Conservation (phyloP, 257 asterid species). For the Pogostemon cablin region DNA sequence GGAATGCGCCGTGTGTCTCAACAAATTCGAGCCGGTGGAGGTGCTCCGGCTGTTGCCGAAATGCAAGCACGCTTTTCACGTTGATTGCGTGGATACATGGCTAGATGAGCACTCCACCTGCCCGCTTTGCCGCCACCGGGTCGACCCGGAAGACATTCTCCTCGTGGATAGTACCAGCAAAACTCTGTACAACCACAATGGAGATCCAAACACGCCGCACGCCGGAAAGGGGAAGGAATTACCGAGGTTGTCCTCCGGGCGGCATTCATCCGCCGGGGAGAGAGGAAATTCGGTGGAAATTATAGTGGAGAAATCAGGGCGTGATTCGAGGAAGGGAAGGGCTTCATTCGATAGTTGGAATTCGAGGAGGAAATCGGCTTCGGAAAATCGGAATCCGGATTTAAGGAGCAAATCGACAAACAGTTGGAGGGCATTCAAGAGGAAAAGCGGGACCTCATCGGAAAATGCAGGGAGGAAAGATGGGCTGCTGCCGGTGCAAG, state of each 20-base stretch:
- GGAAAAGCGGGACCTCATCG: constrained; percentile 1
- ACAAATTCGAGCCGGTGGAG: constrained; percentile 52
- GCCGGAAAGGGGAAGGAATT: constrained; percentile 20
- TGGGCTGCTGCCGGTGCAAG: constrained; percentile 34
- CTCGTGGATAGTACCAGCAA: constrained; percentile 35
- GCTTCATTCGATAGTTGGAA: constrained; percentile 44
- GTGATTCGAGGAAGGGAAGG: constrained; percentile 35
- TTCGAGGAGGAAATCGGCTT: constrained; percentile 20
- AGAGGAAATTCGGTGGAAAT: constrained; percentile 44
- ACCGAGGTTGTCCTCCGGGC: constrained; percentile 38
- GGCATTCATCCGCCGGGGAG: constrained; percentile 68
- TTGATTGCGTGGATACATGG: constrained; percentile 84
- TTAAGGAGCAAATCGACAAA: constrained; percentile 29
- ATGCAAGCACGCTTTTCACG: constrained; percentile 81
- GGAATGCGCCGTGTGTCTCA: constrained; percentile 75
- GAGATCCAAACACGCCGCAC: not conserved
- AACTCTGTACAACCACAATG: constrained; percentile 19
- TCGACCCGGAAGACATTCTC: constrained; percentile 69
- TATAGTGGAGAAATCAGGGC: constrained; percentile 43
- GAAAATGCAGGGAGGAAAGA: constrained; percentile 35
- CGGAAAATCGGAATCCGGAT: constrained; percentile 18
- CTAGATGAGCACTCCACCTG: constrained; percentile 80
- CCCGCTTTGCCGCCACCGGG: constrained; percentile 78
- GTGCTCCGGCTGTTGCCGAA: constrained; percentile 61
- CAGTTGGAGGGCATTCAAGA: constrained; percentile 7